Evolutionary conservation across 2,329 filamentous ascomycete genomes (phyloP), one percentile per base, ranked within the genome.

Genomic region (Dothidotthia symphoricarpi): DNA sequence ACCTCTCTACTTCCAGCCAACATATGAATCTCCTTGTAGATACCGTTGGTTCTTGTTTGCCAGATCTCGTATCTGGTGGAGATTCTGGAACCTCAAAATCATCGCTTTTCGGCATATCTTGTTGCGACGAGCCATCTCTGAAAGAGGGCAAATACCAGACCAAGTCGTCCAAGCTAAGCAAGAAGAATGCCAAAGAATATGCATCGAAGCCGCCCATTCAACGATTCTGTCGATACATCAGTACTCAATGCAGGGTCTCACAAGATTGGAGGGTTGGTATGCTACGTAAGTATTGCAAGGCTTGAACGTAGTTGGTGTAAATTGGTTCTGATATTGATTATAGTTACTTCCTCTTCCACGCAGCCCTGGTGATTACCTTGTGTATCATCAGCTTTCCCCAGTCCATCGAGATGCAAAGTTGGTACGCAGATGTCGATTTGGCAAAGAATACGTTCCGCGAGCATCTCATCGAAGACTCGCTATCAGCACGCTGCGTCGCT

Each of bases 61-160:
- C 2, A 49, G 46, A 17, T 51, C 54, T 12, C 45, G 54, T 3
- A 25, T 54, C 6, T 57, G 54, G 54, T 57, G 54, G 54, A 48
- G 54, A 31, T 49, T 49, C 9, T 57, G 54, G 54, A 57, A 57
- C 24, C 39, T 57, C 4, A 55, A 56, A 19, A 57, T 57, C 8
- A 57, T 57, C 10, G 43, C 55, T 0, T 56, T 55, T 28, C 50
- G 54, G 16, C 54, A 57, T 25, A 53, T 57, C 9, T 30, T 57
- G 17, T 41, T 57, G 16, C 50, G 52, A 11, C 41, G 37, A 30
- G 54, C 54, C 6, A 57, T 57, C 14, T 48, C 51, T 4, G 45
- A 52, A 29, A 45, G 52, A 35, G 47, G 48, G 1, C 46, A 54
- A n/a, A 48, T 54, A 11, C 42, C 47, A 7, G 48, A 54, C 26